Evolutionary conservation across 2,329 filamentous ascomycete genomes (phyloP).

Genomic region (Venturia oleaginea): DNA sequence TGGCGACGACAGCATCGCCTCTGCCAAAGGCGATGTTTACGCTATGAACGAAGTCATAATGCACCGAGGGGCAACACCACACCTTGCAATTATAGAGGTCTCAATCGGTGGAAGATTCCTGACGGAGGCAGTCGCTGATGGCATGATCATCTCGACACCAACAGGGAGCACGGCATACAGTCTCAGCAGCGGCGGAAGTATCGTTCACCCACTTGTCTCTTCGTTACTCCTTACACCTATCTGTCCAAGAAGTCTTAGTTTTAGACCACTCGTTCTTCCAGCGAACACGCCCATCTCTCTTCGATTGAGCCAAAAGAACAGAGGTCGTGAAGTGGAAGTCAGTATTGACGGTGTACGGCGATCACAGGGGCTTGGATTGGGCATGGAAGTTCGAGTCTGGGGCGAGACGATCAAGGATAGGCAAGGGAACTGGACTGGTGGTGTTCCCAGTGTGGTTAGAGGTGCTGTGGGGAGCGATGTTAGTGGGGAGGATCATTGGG

Average conservation of each 20-base stretch:
- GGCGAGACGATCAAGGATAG: slow-evolving; percentile 62
- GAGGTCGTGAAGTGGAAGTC: slow-evolving; percentile 41
- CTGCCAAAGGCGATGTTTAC: slow-evolving; percentile 27
- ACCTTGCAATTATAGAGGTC: slow-evolving; percentile 86
- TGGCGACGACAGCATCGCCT: slow-evolving; percentile 23
- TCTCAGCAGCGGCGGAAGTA: slow-evolving; percentile 83
- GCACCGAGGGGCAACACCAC: slow-evolving; percentile 80
- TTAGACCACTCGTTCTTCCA: slow-evolving; percentile 82
- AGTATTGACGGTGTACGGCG: slow-evolving; percentile 40
- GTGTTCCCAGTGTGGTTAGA: slow-evolving; percentile 85
- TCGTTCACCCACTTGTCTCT: slow-evolving; percentile 86
- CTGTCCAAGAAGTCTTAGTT: slow-evolving; percentile 83
- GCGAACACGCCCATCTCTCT: slow-evolving; percentile 77
- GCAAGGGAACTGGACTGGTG: slow-evolving; percentile 54
- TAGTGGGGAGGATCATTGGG: slow-evolving; percentile 77
- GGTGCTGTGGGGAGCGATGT: slow-evolving; percentile 34
- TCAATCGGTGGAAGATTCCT: slow-evolving; percentile 82
- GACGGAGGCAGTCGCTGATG: slow-evolving; percentile 90
- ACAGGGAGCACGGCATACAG: slow-evolving; percentile 95
- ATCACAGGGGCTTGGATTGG: slow-evolving; percentile 33
- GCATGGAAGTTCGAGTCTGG: slow-evolving; percentile 73
- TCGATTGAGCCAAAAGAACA: slow-evolving; percentile 58
- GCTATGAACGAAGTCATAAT: slow-evolving; percentile 95
- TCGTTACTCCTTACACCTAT: slow-evolving; percentile 88
- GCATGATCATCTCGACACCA: slow-evolving; percentile 87